Base-by-base conservation (phyloP, 2,329 filamentous ascomycete genomes). In the Cercospora janseana region DNA sequence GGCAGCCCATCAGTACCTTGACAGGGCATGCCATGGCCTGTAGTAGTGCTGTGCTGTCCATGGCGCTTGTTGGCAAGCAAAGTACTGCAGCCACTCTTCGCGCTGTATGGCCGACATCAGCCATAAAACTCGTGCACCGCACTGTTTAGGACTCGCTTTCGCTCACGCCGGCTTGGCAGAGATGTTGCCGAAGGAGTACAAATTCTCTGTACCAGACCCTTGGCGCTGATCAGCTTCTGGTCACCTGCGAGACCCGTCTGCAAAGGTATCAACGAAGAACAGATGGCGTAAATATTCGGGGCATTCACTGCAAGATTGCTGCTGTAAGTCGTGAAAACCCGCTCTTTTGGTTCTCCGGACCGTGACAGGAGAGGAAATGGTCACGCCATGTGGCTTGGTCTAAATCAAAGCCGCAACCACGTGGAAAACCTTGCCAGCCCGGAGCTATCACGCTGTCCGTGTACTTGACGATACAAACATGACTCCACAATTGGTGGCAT, bases 361-460 rank as follows among this genome's bases (percentile, higher is more conserved):
- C n/a, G n/a, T n/a, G n/a, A n/a, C n/a, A n/a, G n/a, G n/a, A n/a
- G n/a, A n/a, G n/a, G n/a, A n/a, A n/a, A n/a, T 34, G 31, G 15
- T 34, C 31, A 3, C 15, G 15, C 13, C 4, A 16, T 34, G 31
- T 34, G 31, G 31, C 31, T 34, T 18, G 15, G 31, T 34, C 31
- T 34, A 34, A 18, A 34, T 34, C 15, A 34, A 18, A 34, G 31
- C 31, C 31, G 31, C 31, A 34, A 34, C 31, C 31, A 34, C 31
- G 31, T 34, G 31, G 31, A 18, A 18, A 34, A 34, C 15, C n/a
- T 34, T 34, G 20, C 31, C 12, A 18, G 15, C 31, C 15, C 31
- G 20, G 15, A 13, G 20, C 31, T 34, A 18, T 34, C 15, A 13
- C 15, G 31, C 9, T 34, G 15, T 18, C 31, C 15, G 31, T 34